A percentile compares a stretch with the other conserved stretches of the same genome.
Evolutionary conservation across 768 basidiomycete species (phyloP).

Genomic region (Hebeloma cylindrosporum): DNA sequence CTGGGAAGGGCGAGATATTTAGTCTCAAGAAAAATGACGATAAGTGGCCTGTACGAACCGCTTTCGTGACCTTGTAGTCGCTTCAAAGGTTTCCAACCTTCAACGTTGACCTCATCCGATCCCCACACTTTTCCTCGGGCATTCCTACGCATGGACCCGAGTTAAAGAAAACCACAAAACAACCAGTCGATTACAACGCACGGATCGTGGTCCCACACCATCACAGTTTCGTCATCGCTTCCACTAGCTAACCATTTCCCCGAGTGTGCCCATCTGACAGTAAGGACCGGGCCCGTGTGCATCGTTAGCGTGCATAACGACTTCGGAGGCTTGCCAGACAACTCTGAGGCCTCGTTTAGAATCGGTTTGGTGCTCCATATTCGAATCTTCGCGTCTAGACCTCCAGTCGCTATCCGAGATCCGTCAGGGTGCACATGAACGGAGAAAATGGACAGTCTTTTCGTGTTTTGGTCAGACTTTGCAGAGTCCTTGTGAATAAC

Average conservation of each 20-base stretch:
- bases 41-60: slow-evolving; percentile 50
- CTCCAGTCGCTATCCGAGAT: slow-evolving; percentile 95
- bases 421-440: slow-evolving; percentile 95
- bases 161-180: slow-evolving; percentile 7
- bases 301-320: slow-evolving; percentile 87
- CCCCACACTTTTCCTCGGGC: slow-evolving; percentile 91
- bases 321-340: slow-evolving; percentile 74
- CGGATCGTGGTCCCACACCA: slow-evolving; percentile 98
- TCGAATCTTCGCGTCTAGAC: slow-evolving; percentile 92
- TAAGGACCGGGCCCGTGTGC: slow-evolving; percentile 92
- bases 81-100: slow-evolving; percentile 95
- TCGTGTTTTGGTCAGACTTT: slow-evolving; percentile 59
- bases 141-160: slow-evolving; percentile 50
- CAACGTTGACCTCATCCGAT: slow-evolving; percentile 92
- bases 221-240: slow-evolving; percentile 92
- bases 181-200: slow-evolving; percentile 34
- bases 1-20: slow-evolving; percentile 38
- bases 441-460: slow-evolving; percentile 85
- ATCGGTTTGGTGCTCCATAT: slow-evolving; percentile 98
- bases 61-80: slow-evolving; percentile 93
- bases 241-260: slow-evolving; percentile 95
- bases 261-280: slow-evolving; percentile 91
- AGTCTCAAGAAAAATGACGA: slow-evolving; percentile 1
- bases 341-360: slow-evolving; percentile 67
- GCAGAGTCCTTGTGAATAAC: slow-evolving; percentile 76